Evolutionary conservation across 495 filamentous ascomycete genomes (phyloP).

Genomic region (Xeromyces bisporus): DNA sequence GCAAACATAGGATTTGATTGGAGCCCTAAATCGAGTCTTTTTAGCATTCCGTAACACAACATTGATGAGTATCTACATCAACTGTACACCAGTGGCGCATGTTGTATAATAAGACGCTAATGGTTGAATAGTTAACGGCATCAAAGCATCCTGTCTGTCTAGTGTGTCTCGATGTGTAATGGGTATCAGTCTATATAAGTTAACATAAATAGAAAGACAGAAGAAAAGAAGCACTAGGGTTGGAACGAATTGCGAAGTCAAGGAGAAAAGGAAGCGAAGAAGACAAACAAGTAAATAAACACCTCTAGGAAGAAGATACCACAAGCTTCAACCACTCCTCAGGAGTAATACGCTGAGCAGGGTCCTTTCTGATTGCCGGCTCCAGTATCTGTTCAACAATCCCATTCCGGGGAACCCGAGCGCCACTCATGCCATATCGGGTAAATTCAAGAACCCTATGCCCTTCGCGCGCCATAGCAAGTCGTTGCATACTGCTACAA

Average conservation of each 20-base stretch:
- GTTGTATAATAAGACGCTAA: no score
- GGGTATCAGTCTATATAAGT: conserved; percentile 4
- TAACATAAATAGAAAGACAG: conserved; percentile 2
- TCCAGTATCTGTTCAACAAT: conserved; percentile 26
- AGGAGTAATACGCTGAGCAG: conserved; percentile 17
- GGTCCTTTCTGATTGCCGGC: conserved; percentile 28
- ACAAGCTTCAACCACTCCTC: conserved; percentile 23
- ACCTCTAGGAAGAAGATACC: conserved; percentile 1
- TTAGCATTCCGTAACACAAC: no score
- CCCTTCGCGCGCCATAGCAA: conserved; percentile 32
- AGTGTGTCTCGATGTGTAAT: background rate
- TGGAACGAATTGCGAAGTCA: no score
- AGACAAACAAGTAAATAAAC: background rate
- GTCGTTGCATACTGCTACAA: conserved; percentile 23
- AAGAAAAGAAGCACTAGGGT: background rate
- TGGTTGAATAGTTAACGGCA: no score
- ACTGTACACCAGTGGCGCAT: no score
- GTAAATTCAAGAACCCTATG: conserved; percentile 30
- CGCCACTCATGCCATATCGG: conserved; percentile 20
- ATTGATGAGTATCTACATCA: no score
- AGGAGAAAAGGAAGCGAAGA: background rate
- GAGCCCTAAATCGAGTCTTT: no score
- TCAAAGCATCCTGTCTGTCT: no score
- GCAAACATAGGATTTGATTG: no score
- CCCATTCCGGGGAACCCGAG: conserved; percentile 25